Base-by-base conservation (phyloP, 192 early-diverging fungal species). In the Umbelopsis sp. region DNA sequence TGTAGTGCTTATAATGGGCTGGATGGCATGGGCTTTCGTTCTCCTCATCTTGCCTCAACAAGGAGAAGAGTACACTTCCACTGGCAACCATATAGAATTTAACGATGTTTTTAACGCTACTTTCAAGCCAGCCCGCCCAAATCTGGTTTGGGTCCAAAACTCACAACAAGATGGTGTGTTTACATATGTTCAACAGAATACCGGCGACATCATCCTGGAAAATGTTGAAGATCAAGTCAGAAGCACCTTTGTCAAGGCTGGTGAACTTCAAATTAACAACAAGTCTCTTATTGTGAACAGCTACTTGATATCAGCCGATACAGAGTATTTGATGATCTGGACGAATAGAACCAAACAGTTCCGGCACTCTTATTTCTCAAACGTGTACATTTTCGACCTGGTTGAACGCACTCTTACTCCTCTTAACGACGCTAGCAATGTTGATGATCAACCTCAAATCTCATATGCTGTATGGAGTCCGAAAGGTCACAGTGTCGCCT, bases 291-390 rank as follows among this genome's bases (percentile, higher is more conserved):
- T 54, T 20, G 72, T 78, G 0, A 50, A 74, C 25, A 59, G 50
- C 11, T 78, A 74, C 43, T 41, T 79, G 11, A 83, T 94, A n/a
- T 97, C 95, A 5, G 79, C 89, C 26, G 94, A 96, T 74, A 84
- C 89, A 71, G 78, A 92, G 71, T 93, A 91, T 72, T 68, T 98
- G 22, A 83, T 98, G 50, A 77, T 97, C 34, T 86, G 82, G 54
- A 87, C 90, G 11, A 83, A 92, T 54, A 72, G 78, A 50, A 85
- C 85, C 56, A 86, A 86, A 86, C 71, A 86, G 81, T 98, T 94
- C 94, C 82, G 97, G 53, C 94, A 95, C 76, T 95, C 93, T 1
- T 91, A 85, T 68, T 87, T 82, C 66, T 91, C 92, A 54, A 92
- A 91, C 56, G 94, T 96, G 70, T 91, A 86, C 53, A 71, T 98